Evolutionary conservation across 2,329 filamentous ascomycete species (phyloP).

Genomic region (Berkeleyomyces rouxiae): DNA sequence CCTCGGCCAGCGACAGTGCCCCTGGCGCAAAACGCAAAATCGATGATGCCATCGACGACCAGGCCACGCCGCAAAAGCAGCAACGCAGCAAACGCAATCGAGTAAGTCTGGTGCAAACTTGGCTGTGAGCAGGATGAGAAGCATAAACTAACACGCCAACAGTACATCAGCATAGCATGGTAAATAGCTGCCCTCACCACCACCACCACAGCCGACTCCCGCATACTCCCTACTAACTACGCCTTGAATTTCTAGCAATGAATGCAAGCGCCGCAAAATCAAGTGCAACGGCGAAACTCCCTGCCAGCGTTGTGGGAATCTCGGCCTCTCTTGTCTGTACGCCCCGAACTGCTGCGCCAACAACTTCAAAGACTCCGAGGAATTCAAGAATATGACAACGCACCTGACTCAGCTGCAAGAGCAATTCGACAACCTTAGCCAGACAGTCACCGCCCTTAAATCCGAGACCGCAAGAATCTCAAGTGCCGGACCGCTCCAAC

Average conservation of each 20-base stretch:
- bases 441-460: slow-evolving; percentile 52
- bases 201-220: not conserved
- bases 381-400: slow-evolving; percentile 66
- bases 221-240: not conserved
- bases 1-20: not conserved
- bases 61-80: slow-evolving; percentile 26
- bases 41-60: slow-evolving; percentile 26
- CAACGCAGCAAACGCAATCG: slow-evolving; percentile 44
- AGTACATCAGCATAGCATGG: slow-evolving; percentile 48
- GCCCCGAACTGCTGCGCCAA: slow-evolving; percentile 51
- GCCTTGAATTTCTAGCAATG: slow-evolving; percentile 33
- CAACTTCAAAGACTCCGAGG: slow-evolving; percentile 82
- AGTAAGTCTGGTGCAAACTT: slow-evolving; percentile 23
- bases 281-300: slow-evolving; percentile 57
- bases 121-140: not conserved
- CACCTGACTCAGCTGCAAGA: slow-evolving; percentile 65
- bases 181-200: slow-evolving; percentile 21
- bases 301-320: slow-evolving; percentile 51
- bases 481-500: not conserved
- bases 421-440: slow-evolving; percentile 64
- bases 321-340: slow-evolving; percentile 49
- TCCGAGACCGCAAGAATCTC: slow-evolving; percentile 31
- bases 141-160: slow-evolving; percentile 3
- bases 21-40: slow-evolving; percentile 20
- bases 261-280: slow-evolving; percentile 60